Evolutionary conservation across 352 stramenopile genomes (phyloP).

Genomic region (Phytophthora constricta): DNA sequence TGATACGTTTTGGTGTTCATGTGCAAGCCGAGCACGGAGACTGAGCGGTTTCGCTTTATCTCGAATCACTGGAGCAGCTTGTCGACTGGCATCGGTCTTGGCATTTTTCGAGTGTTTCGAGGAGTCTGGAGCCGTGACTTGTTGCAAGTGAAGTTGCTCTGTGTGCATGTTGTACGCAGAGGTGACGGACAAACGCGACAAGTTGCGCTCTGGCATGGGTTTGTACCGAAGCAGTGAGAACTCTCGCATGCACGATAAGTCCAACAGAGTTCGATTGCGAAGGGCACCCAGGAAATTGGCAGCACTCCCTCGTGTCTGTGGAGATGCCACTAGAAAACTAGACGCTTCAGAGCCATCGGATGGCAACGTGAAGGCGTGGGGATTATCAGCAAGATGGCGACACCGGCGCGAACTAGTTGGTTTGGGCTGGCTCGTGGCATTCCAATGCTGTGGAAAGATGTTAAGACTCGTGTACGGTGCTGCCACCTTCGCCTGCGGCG

Average conservation of each 20-base stretch:
- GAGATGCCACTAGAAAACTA: background rate
- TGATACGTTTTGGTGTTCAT: constrained; percentile 20
- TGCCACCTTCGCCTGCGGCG: constrained; percentile 1
- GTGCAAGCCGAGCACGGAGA: constrained; percentile 14
- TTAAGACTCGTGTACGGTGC: constrained; percentile 31
- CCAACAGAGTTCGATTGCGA: constrained; percentile 48
- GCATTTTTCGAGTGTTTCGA: constrained; percentile 3
- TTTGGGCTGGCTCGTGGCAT: background rate
- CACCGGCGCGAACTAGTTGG: constrained; percentile 8
- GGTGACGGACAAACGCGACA: constrained; percentile 44
- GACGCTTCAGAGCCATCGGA: constrained; percentile 13
- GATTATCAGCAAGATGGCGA: constrained; percentile 29
- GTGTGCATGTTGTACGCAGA: constrained; percentile 57
- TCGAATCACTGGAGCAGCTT: constrained; percentile 15
- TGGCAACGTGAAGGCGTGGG: constrained; percentile 27
- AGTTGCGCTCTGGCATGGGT: constrained; percentile 44
- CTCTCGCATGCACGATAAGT: constrained; percentile 62
- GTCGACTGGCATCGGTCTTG: background rate
- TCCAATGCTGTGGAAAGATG: constrained; percentile 25
- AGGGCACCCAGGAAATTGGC: constrained; percentile 40
- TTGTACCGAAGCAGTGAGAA: constrained; percentile 51
- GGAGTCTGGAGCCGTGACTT: constrained; percentile 13
- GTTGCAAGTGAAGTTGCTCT: constrained; percentile 49
- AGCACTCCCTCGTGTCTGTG: constrained; percentile 8
- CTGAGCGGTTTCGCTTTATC: constrained; percentile 8